Percentiles rank a stretch among this genome's conserved stretches.
Evolutionary conservation across 495 filamentous ascomycete species (phyloP).

Genomic region (Lasiosphaeriaceae sp.): DNA sequence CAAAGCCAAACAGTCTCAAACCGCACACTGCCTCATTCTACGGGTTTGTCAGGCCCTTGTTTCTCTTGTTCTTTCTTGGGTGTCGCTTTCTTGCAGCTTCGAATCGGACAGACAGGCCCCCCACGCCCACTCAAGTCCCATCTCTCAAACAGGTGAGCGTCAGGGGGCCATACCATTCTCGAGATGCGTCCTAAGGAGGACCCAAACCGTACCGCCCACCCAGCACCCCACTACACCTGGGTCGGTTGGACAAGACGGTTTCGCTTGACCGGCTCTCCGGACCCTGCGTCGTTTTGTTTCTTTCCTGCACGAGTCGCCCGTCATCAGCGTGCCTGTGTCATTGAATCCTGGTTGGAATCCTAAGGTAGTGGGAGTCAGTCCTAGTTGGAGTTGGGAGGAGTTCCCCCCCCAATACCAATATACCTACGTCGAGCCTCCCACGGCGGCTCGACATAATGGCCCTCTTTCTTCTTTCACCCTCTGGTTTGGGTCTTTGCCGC

Average conservation of each 20-base stretch:
- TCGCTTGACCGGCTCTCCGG: slow-evolving; percentile 5
- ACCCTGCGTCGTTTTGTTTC: slow-evolving; percentile 11
- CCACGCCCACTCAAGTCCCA: too few species aligned
- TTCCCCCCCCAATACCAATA: not conserved
- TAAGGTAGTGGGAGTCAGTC: too few species aligned
- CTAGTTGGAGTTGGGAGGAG: too few species aligned
- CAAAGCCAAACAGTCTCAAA: slow-evolving; percentile 15
- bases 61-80: not conserved
- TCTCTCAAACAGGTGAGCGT: not conserved
- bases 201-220: not conserved
- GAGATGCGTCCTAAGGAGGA: too few species aligned
- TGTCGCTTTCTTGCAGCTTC: not conserved
- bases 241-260: slow-evolving; percentile 12
- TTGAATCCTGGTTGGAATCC: not conserved
- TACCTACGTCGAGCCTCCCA: not conserved
- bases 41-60: not conserved
- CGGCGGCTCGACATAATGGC: not conserved
- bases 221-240: not conserved
- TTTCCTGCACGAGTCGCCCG: not conserved
- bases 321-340: not conserved
- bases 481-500: not conserved
- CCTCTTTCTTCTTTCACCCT: not conserved
- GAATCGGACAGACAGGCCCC: not conserved
- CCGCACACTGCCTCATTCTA: slow-evolving; percentile 25
- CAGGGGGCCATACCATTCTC: too few species aligned